Evolutionary conservation across 805 yeast species (phyloP), one percentile per base, ranked within the genome.

Genomic region (Kazachstania viticola): DNA sequence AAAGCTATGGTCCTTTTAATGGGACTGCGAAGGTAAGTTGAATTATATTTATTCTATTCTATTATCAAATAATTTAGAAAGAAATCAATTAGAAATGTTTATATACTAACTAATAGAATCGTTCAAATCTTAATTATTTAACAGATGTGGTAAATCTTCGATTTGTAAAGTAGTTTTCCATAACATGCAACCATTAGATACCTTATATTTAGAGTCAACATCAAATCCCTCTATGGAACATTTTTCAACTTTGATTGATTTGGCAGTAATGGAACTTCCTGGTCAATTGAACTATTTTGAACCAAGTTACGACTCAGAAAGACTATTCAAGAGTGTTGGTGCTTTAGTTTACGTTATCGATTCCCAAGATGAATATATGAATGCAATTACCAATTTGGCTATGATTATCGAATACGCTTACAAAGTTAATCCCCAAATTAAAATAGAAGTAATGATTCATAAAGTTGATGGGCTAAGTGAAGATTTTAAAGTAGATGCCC

Each of bases 101-200:
- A 17, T 9, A 5, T 17, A 31, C 33, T 34, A 30, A 30, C 38
- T 25, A 6, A 9, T 17, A n/a, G 11, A 11, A 16, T 16, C 21
- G 21, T 19, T 8, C 7, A 8, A 7, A 19, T 19, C 7, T 11
- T 17, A 21, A 9, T 22, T 32, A 6, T 9, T 23, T 15, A 17
- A 3, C 21, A 64, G 82, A 52, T 81, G 88, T 14, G 98, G 98
- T 11, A 91, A 91, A 58, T 83, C 95, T 7, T 85, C 96, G 3
- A 91, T 91, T 21, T 78, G 95, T 48, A 85, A 88, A 51, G 97
- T 91, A 11, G 93, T 91, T 2, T 91, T 91, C 58, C 95, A 88
- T 55, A 81, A 83, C 51, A 84, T 91, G 94, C 94, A 82, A 50
- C 96, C 98, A 1, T 63, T 85, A 38, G 96, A 88, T 48, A 87